phyloP scores from a whole-genome alignment of 2,329 filamentous ascomycete species.

The Myrmaecium sp. region DNA sequence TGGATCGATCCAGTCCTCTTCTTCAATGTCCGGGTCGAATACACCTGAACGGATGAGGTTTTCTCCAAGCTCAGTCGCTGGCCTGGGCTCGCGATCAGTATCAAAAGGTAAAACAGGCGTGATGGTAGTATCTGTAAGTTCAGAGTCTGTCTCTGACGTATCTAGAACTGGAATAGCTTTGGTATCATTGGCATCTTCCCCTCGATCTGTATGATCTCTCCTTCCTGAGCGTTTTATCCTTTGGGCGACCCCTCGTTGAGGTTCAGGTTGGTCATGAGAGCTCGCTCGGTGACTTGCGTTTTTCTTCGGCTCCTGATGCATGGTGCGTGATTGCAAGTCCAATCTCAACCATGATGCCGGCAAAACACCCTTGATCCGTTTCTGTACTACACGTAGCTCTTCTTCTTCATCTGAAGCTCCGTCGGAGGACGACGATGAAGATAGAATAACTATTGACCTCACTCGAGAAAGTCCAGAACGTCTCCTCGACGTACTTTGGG shows the following conservation, averaged over 20 bases:
- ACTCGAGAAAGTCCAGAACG: no score
- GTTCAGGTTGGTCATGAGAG: conserved; percentile 11
- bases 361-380: conserved; percentile 30
- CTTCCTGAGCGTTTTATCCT: no score
- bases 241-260: conserved; percentile 18
- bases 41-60: no score
- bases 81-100: no score
- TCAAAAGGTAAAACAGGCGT: no score
- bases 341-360: conserved; percentile 34
- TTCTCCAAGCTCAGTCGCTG: no score
- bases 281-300: conserved; percentile 1
- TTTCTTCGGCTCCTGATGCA: conserved; percentile 5
- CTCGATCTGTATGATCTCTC: no score
- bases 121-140: no score
- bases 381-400: conserved; percentile 17
- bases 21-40: conserved; percentile 21
- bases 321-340: conserved; percentile 22
- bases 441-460: no score
- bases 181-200: no score
- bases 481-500: conserved; percentile 1
- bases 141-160: no score
- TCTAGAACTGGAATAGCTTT: no score
- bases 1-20: conserved; percentile 27
- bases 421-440: conserved; percentile 7
- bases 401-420: conserved; percentile 13